Evolutionary conservation across 2,329 filamentous ascomycete species (phyloP), one percentile per base, ranked within the genome.

Genomic region (Ophiocordyceps robertsii): DNA sequence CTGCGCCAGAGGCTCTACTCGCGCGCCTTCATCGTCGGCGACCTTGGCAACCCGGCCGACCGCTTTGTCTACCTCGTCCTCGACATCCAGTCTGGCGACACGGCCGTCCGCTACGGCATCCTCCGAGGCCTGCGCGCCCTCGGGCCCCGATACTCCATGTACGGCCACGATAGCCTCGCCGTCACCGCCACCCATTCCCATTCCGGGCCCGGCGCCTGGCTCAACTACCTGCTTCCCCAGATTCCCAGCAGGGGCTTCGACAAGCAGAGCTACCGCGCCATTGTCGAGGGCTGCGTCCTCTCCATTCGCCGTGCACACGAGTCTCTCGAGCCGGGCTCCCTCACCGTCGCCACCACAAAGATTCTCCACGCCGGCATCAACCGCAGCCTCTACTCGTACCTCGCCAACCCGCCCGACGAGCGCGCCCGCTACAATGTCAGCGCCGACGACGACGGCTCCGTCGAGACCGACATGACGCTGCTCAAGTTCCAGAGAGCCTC

Each of bases 111-210:
- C 35, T 79, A 90, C 61, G 88, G 87, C 24, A 85, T 95, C 44
- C 65, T 95, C 12, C 71, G 87, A 41, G 82, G 76, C 1, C 65
- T 95, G 12, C 69, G 71, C 32, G 67, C 65, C 0, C 63, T 93
- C 17, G 88, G 87, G 0, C 63, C 69, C 6, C 79, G 83, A 5
- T 94, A 89, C 57, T 67, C 77, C 14, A 65, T 84, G 43, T 57
- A 95, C 59, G 77, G 74, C 38, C 76, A 83, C 53, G 72, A 82
- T 49, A 95, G 93, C 51, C 65, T 95, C 16, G 89, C 89, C n/a
- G 73, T 95, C 16, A 92, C 84, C 2, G 89, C 87, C 30, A 95
- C 89, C 0, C 89, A 95, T 58, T 90, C 84, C 2, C 89, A 95
- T 63, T 82, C 86, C 16, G 88, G 87, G 0, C 88, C 89, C 0